A percentile compares a stretch with the other conserved stretches of the same genome.
phyloP scores from a whole-genome alignment of 2,329 filamentous ascomycete species.

The Zopfia rhizophila region DNA sequence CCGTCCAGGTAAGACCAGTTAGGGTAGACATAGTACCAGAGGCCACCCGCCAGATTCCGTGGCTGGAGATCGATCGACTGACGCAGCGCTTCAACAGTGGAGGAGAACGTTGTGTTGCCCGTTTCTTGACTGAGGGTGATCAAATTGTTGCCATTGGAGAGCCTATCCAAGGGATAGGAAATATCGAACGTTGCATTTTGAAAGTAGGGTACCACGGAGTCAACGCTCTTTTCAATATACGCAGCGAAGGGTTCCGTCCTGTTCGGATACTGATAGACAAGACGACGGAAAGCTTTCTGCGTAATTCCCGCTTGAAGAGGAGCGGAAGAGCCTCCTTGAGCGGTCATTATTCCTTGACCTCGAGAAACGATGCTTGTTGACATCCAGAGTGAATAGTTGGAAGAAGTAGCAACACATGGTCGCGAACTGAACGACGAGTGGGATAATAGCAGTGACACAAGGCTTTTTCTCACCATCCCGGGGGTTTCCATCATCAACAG shows the following conservation, averaged over 20 bases:
- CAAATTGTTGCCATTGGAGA: conserved; percentile 41
- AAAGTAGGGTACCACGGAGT: conserved; percentile 26
- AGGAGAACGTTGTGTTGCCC: conserved; percentile 20
- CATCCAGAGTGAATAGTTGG: conserved; percentile 37
- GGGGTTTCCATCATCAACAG: too few species aligned
- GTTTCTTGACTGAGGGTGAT: conserved; percentile 27
- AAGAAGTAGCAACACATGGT: too few species aligned
- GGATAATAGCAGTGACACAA: too few species aligned
- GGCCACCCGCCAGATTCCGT: conserved; percentile 38
- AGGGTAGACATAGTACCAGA: conserved; percentile 58
- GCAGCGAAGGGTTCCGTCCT: conserved; percentile 15
- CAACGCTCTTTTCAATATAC: conserved; percentile 30
- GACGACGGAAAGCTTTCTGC: conserved; percentile 42
- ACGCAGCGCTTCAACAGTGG: conserved; percentile 31
- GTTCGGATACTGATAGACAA: conserved; percentile 26
- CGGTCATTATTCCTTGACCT: conserved; percentile 41
- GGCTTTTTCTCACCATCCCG: too few species aligned
- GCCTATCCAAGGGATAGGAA: conserved; percentile 40
- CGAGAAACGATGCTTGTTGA: conserved; percentile 44
- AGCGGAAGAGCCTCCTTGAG: conserved; percentile 26
- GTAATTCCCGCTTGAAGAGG: conserved; percentile 45
- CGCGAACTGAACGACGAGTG: too few species aligned
- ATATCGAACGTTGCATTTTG: conserved; percentile 31
- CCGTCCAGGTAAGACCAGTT: conserved; percentile 66
- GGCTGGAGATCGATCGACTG: conserved; percentile 39